Evolutionary conservation across 2,329 filamentous ascomycete genomes (phyloP), one percentile per base, ranked within the genome.

Genomic region (Venturia pyrina): DNA sequence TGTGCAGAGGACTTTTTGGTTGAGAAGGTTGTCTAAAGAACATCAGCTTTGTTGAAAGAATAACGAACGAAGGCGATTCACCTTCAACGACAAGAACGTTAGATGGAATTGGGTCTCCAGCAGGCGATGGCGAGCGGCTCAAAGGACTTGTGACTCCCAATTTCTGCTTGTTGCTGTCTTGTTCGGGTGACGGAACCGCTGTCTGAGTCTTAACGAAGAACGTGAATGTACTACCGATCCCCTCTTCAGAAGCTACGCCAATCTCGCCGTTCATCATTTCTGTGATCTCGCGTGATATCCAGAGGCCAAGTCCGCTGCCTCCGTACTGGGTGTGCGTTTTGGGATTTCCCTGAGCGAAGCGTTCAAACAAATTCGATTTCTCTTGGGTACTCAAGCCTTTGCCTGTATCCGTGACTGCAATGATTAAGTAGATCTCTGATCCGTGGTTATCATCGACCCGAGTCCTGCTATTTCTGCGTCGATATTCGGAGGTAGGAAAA

Each of bases 211-310:
- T 85, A 71, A 89, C 80, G 71, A 88, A 89, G 71, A 89, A 89
- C 48, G 82, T 85, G 74, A 89, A 89, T 1, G 82, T 87, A 70
- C 85, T 87, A 40, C 87, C 87, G 13, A 80, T 73, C 6, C 83
- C 85, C 67, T 81, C 80, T 59, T 79, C 73, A 0, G 86, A 87
- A 1, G 80, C 78, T 7, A 90, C 85, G 0, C 87, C 87, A 48
- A 91, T 89, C 57, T 86, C 82, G 1, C 88, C 88, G n/a, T 87
- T 86, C 69, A 89, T 87, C 50, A 89, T 78, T 71, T 89, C 86
- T 1, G 85, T 86, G 13, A 91, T 79, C 48, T 87, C 81, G n/a
- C 86, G 81, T 61, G 83, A 87, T 66, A 90, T 89, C 72, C 89
- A 90, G 0, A 90, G 78, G 0, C 88, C 88, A 0, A 65, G 32